Evolutionary conservation across 306 rosid species (phyloP).

Genomic region (Cucurbita argyrosperma): DNA sequence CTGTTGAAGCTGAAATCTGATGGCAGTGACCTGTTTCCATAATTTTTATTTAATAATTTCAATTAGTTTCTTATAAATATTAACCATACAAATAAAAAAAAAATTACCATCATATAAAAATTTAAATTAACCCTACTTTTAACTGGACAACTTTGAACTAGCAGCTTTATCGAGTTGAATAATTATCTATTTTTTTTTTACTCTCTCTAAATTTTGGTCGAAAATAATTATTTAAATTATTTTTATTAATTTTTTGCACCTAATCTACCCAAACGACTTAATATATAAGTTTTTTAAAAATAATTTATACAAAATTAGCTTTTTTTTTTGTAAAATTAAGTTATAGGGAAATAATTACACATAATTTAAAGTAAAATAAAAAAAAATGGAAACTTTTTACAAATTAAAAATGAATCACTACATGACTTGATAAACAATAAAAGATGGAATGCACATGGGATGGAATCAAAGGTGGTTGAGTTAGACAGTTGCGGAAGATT

Average conservation of each 20-base stretch:
- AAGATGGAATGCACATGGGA: slow-evolving; percentile 17
- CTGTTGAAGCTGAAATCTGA: slow-evolving; percentile 32
- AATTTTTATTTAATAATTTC: not conserved
- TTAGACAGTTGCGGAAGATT: slow-evolving; percentile 21
- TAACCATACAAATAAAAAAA: not conserved
- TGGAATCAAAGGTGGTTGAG: slow-evolving; percentile 34
- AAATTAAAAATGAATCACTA: not conserved
- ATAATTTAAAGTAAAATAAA: not conserved
- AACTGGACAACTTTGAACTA: too few species aligned
- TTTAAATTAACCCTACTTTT: not conserved
- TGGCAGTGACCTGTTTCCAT: slow-evolving; percentile 31
- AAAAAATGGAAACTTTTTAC: not conserved
- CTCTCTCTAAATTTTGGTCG: too few species aligned
- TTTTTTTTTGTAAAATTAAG: too few species aligned
- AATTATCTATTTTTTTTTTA: too few species aligned
- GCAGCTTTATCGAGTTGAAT: too few species aligned
- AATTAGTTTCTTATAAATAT: not conserved
- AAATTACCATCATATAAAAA: not conserved
- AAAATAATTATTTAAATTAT: too few species aligned
- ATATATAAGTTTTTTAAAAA: too few species aligned
- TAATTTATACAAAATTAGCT: too few species aligned
- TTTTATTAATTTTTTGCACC: too few species aligned
- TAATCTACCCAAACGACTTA: too few species aligned
- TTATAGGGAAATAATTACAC: not conserved
- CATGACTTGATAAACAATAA: not conserved